Evolutionary conservation across 2,329 filamentous ascomycete genomes (phyloP), one percentile per base, ranked within the genome.

Genomic region (Paraphaeosphaeria minitans): DNA sequence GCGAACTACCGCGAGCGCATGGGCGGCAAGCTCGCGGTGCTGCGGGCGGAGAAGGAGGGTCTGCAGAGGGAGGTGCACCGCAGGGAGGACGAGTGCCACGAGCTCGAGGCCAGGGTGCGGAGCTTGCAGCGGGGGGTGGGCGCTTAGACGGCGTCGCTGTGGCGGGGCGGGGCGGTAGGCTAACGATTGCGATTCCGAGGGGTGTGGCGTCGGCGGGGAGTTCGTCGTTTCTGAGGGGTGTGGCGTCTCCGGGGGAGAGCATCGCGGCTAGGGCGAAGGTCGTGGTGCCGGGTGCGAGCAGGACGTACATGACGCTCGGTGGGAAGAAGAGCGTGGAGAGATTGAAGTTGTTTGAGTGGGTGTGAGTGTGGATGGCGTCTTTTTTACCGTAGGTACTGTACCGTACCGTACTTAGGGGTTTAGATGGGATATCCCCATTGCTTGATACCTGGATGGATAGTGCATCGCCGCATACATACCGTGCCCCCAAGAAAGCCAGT

Each of bases 41-140:
- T 79, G n/a, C 61, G 77, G 39, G 72, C 69, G 3, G 77, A 79
- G 62, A 79, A 79, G 66, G 77, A 79, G 66, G 59, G 53, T 2
- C 60, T 79, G 59, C 75, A 77, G 64, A 74, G 62, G 57, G 75
- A 78, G 46, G 58, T 79, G 57, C 71, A 77, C 52, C 66, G 70
- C 35, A 75, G 74, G 63, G 77, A 79, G 61, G 77, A 79, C 55
- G 76, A 77, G 31, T 75, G 71, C 57, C 70, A 76, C 46, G 65
- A 68, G 24, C 59, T 79, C 47, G 77, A 79, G 59, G 69, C 69
- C 33, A 77, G 67, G 59, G 58, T 78, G 42, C 70, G 74, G 57
- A 74, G 57, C 46, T 55, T 78, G 39, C 70, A 74, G 57, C 64
- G 74, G 51, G 63, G 67, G 33, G 39, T 66, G 27, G 57, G 55